Evolutionary conservation across 345 rosid genomes (phyloP).

Genomic region (Clarkia xantiana): DNA sequence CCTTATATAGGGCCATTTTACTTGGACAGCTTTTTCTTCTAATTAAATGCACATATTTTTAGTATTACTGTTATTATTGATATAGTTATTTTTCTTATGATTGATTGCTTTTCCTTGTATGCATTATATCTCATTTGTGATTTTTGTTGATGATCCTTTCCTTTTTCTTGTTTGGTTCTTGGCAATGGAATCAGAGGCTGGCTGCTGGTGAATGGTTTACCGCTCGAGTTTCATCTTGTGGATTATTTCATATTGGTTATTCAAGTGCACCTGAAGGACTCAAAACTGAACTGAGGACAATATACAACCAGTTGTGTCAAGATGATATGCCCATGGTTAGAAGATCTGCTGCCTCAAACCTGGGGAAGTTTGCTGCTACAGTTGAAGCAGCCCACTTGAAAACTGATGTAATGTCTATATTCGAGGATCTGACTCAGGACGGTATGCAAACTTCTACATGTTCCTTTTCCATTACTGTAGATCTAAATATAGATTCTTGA

Average conservation of each 20-base stretch:
- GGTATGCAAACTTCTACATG: slow-evolving; percentile 28
- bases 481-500: no score
- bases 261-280: slow-evolving; percentile 68
- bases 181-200: slow-evolving; percentile 40
- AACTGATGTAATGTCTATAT: slow-evolving; percentile 71
- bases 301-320: slow-evolving; percentile 72
- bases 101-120: not conserved
- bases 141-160: no score
- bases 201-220: slow-evolving; percentile 99
- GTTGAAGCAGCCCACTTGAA: slow-evolving; percentile 72
- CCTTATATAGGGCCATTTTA: no score
- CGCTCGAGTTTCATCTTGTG: slow-evolving; percentile 86
- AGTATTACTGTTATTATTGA: no score
- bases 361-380: slow-evolving; percentile 92
- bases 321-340: slow-evolving; percentile 99
- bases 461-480: not conserved
- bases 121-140: no score
- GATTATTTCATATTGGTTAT: slow-evolving; percentile 84
- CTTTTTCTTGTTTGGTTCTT: not conserved
- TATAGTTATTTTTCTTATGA: no score
- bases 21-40: no score
- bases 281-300: slow-evolving; percentile 57
- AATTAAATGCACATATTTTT: no score
- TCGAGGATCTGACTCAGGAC: slow-evolving; percentile 89
- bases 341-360: slow-evolving; percentile 85